Evolutionary conservation across 2,329 filamentous ascomycete genomes (phyloP), one percentile per base, ranked within the genome.

Genomic region (Calonectria fujianensis): DNA sequence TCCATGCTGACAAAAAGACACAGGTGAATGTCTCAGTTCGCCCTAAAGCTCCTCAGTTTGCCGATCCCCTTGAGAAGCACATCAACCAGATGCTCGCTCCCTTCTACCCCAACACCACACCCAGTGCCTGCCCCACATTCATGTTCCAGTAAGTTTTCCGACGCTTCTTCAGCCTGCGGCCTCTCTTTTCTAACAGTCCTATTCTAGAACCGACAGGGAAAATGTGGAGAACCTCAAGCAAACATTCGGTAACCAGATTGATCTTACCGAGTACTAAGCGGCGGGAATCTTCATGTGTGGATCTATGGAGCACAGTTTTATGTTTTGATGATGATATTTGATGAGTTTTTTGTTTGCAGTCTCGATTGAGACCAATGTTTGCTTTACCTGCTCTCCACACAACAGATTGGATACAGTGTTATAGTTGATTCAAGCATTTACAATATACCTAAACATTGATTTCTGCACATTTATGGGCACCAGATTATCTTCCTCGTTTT

Each of bases 141-240:
- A 10, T 13, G 2, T 48, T 48, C 45, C 8, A 8, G 45, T 48
- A 48, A 24, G 45, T 48, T 48, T 11, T 5, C n/a, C 5, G n/a
- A n/a, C 2, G 10, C 3, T 48, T 24, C 18, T n/a, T 10, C 41
- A 9, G 41, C 8, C 7, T 41, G 10, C 2, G 39, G 39, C 41
- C 16, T 10, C 8, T 41, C 39, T n/a, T 45, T 48, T 48, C 45
- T 48, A 48, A 48, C 45, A 48, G 3, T 24, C 10, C n/a, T 24
- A 2, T 5, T 48, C 10, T 24, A 48, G 45, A 13, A 24, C 45
- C 13, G 11, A 3, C 4, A 1, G 0, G 2, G 3, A 0, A 2
- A 24, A 48, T 2, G 4, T 48, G 9, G 4, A 11, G 3, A 3
- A 4, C 10, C 8, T 48, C 11, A 48, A 2, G 45, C 4, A n/a